Evolutionary conservation across 768 basidiomycete genomes (phyloP).

Genomic region (Exsudoporus frostii): DNA sequence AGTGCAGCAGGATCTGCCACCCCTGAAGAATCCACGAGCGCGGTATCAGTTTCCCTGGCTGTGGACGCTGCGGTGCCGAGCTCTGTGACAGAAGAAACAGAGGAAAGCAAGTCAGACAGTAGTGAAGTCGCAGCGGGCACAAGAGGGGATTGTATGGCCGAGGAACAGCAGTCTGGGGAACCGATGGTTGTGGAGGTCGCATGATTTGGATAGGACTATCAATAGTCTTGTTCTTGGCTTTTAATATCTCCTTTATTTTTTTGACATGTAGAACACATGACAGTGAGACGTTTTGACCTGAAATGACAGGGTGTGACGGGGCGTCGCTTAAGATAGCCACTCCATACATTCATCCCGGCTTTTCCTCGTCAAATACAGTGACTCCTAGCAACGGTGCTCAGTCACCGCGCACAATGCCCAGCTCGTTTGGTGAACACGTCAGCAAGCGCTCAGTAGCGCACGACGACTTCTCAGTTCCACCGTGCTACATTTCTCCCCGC

Average conservation of each 20-base stretch:
- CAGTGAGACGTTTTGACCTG: neutral
- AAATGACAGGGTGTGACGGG: slow-evolving; percentile 14
- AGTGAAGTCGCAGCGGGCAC: neutral
- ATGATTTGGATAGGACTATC: neutral
- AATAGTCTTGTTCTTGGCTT: neutral
- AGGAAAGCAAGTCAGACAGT: neutral
- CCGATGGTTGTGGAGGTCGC: slow-evolving; percentile 3
- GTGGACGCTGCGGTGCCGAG: neutral
- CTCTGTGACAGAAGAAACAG: neutral
- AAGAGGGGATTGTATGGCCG: neutral
- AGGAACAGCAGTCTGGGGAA: neutral
- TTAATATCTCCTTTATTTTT: neutral
- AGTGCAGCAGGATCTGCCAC: neutral
- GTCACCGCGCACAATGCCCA: slow-evolving; percentile 40
- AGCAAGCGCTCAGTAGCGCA: slow-evolving; percentile 9
- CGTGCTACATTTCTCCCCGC: slow-evolving; percentile 74
- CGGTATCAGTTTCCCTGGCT: neutral
- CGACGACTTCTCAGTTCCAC: slow-evolving; percentile 37
- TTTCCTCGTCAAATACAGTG: slow-evolving; percentile 8
- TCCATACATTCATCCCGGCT: slow-evolving; percentile 7
- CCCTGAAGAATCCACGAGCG: neutral
- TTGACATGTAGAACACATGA: neutral
- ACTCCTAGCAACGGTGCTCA: slow-evolving; percentile 9
- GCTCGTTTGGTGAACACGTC: slow-evolving; percentile 39
- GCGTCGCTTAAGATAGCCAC: slow-evolving; percentile 18